Base-by-base conservation (phyloP, 495 filamentous ascomycete genomes). In the Trichoderma orchidacearum region DNA sequence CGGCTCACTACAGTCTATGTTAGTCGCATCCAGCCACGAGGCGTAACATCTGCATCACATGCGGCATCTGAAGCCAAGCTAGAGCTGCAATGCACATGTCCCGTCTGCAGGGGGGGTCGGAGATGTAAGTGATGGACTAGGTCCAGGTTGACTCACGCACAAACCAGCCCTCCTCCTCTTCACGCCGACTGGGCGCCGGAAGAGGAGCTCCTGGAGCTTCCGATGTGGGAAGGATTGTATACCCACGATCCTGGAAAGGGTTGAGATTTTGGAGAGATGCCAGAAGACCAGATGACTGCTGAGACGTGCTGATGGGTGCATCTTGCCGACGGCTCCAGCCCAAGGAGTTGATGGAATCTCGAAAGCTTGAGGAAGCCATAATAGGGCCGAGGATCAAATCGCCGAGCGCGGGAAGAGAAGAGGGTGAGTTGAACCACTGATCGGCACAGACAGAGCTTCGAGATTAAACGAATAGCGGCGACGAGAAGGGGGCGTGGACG, bases 141-240 rank as follows among this genome's bases (percentile, higher is more conserved):
- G 62, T 45, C 52, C 51, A 59, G 45, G 53, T 63, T 70, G 70
- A 94, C 93, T 92, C 82, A 98, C 93, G 76, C 58, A 87, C 87
- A 80, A 98, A 90, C 81, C 87, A 96, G 52, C 83, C 87, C 69
- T 95, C 93, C 61, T 98, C 93, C 72, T 97, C 93, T 60, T 96
- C 90, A 56, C 91, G 80, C 61, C 93, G 81, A 65, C 62, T 89
- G 55, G 89, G 77, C 56, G 92, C 91, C 35, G 92, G 92, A 27
- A 96, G 73, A 34, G 90, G 90, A 58, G 92, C 89, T 41, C 90
- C 93, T 30, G 89, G 80, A 54, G 72, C 79, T 68, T 96, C 90
- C 51, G 70, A 86, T 64, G 88, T 95, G 51, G 93, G 93, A 34
- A 98, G 82, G 72, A 88, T 83, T 59, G 96, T 83, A 84, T 95